Base-by-base conservation (phyloP, 2,329 filamentous ascomycete genomes). In the Exophiala lecanii-corni region DNA sequence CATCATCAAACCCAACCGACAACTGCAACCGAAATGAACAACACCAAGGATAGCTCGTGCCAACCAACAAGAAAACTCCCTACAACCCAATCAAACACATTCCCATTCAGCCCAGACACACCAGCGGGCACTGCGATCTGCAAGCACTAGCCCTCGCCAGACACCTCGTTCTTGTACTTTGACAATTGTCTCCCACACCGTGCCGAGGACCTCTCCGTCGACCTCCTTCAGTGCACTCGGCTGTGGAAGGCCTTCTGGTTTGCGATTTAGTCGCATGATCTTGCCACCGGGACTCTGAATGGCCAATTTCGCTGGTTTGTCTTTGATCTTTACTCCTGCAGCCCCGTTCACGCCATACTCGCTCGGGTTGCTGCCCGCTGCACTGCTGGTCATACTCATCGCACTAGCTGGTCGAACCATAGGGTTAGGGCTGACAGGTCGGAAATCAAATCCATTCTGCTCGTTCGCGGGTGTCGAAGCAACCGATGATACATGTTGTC, bases 221-320 rank as follows among this genome's bases (percentile, higher is more conserved):
- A 56, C 39, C 12, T 55, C 53, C 31, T 30, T 46, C 34, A 51
- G 35, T 4, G 64, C 61, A 3, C 56, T 55, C 6, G 61, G 60
- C 49, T 70, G 67, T 5, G 59, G 61, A 60, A 68, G 65, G 42
- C 71, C 67, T 31, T 73, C 70, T 5, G 66, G 63, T 50, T 71
- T 72, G 18, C 70, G 64, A 19, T 62, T 71, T 21, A 73, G 72
- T 40, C 92, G 75, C 46, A 97, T 77, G 55, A 98, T 97, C 70
- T 97, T 97, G 49, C 94, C 92, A 20, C 84, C 86, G 0, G 92
- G 92, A 4, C 86, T 88, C 66, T 98, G 92, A 43, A 98, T 91
- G 0, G 92, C 92, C 41, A 98, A 67, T 65, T 98, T 98, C 4
- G 92, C 92, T 2, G 92, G 91, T 64, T 98, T 98, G 18, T 74